Evolutionary conservation across 1,284 basidiomycete genomes (phyloP).

Genomic region (Termitomyces sp.): DNA sequence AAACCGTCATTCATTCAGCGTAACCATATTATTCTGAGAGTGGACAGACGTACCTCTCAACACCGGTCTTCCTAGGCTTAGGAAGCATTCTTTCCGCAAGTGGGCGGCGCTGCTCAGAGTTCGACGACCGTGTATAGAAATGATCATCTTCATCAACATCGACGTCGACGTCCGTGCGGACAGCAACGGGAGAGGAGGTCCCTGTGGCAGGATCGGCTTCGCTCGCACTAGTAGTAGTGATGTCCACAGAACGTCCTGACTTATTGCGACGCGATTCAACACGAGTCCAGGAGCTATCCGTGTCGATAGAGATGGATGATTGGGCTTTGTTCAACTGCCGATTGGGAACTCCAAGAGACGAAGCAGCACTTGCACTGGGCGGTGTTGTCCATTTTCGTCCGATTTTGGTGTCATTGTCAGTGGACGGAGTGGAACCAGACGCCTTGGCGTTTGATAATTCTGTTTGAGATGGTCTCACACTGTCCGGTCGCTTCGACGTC

Average conservation of each 20-base stretch:
- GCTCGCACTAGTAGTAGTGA: constrained; percentile 48
- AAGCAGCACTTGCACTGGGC: constrained; percentile 6
- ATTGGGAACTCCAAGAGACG: constrained; percentile 16
- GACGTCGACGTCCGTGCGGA: constrained; percentile 35
- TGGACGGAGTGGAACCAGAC: constrained; percentile 14
- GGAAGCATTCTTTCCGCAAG: constrained; percentile 57
- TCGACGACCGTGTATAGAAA: constrained; percentile 20
- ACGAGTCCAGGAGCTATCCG: constrained; percentile 56
- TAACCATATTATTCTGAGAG: too few relatives aligned
- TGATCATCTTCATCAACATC: constrained; percentile 7
- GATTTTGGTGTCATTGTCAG: neutral
- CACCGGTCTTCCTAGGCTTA: constrained; percentile 54
- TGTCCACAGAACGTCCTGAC: constrained; percentile 24
- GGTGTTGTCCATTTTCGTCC: constrained; percentile 2
- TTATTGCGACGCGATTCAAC: constrained; percentile 30
- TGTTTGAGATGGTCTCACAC: constrained; percentile 1
- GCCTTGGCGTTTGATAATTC: neutral
- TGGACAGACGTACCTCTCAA: constrained; percentile 50
- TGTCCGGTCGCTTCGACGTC: constrained; percentile 1
- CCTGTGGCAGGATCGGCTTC: constrained; percentile 50
- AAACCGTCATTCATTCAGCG: neutral
- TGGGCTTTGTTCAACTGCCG: constrained; percentile 20
- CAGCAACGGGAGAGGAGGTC: constrained; percentile 46
- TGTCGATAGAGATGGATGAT: constrained; percentile 31
- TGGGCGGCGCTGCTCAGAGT: constrained; percentile 30